These are phyloP conservation scores for Neostapfia colusana DNA, from an alignment of 176 grass and related monocot genomes.

Conservation along the genomic window DNA sequence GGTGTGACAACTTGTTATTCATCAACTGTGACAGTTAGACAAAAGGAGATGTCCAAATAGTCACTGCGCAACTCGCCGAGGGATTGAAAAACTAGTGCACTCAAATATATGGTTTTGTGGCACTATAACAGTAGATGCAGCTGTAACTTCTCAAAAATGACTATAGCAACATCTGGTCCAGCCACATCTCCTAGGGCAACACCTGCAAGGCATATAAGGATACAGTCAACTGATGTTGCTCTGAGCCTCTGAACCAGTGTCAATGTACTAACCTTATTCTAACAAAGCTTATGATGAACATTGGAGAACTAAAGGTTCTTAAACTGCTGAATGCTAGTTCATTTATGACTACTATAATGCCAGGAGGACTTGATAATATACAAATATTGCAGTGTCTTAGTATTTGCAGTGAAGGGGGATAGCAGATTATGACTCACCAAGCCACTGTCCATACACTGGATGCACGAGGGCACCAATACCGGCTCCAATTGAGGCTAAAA, in stretches of 20 bases:
- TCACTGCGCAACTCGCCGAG: no score
- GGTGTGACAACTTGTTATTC: constrained; percentile 27
- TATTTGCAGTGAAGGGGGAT: background rate
- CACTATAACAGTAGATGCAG: constrained; percentile 53
- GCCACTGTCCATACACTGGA: constrained; percentile 85
- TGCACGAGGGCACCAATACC: constrained; percentile 80
- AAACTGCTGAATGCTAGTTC: no score
- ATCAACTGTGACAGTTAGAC: constrained; percentile 42
- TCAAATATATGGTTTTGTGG: constrained; percentile 16
- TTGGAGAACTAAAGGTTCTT: background rate
- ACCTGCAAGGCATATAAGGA: constrained; percentile 49
- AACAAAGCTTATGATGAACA: constrained; percentile 13
- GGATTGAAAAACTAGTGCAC: no score
- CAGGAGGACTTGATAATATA: background rate
- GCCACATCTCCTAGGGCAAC: constrained; percentile 83
- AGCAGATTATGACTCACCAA: constrained; percentile 64
- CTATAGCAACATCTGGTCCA: constrained; percentile 65
- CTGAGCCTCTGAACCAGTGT: background rate
- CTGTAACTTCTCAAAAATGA: constrained; percentile 74
- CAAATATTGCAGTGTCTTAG: constrained; percentile 2
- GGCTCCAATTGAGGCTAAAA: constrained; percentile 87
- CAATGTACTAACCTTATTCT: constrained; percentile 3
- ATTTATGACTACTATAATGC: background rate
- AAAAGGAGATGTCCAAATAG: constrained; percentile 22
- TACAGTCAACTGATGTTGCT: constrained; percentile 16